These are phyloP conservation scores for Suillus discolor DNA, from an alignment of 768 basidiomycete species.

Conservation along the genomic window DNA sequence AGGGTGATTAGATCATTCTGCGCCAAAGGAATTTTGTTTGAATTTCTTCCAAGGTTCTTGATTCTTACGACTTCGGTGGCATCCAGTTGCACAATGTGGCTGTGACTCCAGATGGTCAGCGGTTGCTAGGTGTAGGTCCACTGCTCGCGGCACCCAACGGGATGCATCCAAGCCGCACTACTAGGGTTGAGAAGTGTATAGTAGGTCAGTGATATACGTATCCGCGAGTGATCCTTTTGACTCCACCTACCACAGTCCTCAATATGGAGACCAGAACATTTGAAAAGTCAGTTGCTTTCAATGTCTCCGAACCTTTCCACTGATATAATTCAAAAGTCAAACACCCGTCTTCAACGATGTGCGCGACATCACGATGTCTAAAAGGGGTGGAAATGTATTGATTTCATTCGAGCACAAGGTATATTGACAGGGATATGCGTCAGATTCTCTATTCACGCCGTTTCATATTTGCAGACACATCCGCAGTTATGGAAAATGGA, in stretches of 20 bases:
- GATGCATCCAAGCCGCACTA: slow-evolving; percentile 48
- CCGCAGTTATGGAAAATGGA: slow-evolving; percentile 80
- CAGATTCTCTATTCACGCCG: slow-evolving; percentile 6
- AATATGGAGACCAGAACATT: slow-evolving; percentile 45
- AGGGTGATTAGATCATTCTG: slow-evolving; percentile 24
- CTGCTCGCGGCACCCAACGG: slow-evolving; percentile 43
- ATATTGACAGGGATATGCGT: background rate
- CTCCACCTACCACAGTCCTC: slow-evolving; percentile 40
- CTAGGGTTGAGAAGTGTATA: slow-evolving; percentile 55
- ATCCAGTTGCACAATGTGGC: slow-evolving; percentile 52
- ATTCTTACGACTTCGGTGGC: slow-evolving; percentile 44
- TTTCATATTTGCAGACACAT: slow-evolving; percentile 49
- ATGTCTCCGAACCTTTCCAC: slow-evolving; percentile 6
- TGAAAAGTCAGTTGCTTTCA: slow-evolving; percentile 43
- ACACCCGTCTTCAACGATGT: slow-evolving; percentile 58
- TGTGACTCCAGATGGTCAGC: slow-evolving; percentile 46
- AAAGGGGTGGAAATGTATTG: slow-evolving; percentile 46
- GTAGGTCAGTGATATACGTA: slow-evolving; percentile 40
- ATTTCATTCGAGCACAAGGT: slow-evolving; percentile 50
- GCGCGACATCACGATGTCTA: slow-evolving; percentile 51
- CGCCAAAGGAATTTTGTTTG: background rate
- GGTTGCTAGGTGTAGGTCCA: slow-evolving; percentile 55
- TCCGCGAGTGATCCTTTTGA: slow-evolving; percentile 1
- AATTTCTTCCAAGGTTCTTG: slow-evolving; percentile 34
- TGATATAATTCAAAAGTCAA: slow-evolving; percentile 39